Conservation (phyloP, 2,329 filamentous ascomycete genomes). For the Claviceps sp. region DNA sequence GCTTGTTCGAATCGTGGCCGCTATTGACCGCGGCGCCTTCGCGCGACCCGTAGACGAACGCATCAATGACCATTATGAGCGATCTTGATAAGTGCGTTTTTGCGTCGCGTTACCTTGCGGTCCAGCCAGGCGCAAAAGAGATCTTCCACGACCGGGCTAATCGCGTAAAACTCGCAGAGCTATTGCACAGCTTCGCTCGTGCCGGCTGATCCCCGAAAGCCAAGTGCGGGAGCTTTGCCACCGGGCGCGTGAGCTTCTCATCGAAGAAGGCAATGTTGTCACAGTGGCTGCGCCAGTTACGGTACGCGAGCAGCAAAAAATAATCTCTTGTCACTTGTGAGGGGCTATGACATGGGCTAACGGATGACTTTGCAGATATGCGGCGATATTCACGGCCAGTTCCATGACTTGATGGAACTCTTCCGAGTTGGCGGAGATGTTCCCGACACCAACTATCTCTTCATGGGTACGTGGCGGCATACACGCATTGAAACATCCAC, state of each 20-base stretch:
- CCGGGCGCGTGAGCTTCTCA: conserved; percentile 88
- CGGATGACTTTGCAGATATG: conserved; percentile 55
- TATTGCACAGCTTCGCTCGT: conserved; percentile 89
- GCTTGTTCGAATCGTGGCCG: conserved; percentile 6
- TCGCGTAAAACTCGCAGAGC: conserved; percentile 41
- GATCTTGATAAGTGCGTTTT: conserved; percentile 72
- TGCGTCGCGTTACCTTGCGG: too few species aligned
- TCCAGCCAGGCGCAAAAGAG: background rate
- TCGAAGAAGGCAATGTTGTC: conserved; percentile 96
- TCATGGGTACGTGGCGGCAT: conserved; percentile 58
- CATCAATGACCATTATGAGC: conserved; percentile 50
- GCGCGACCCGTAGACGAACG: conserved; percentile 1
- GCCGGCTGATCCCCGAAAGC: conserved; percentile 86
- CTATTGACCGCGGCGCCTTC: conserved; percentile 9
- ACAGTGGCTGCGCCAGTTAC: conserved; percentile 91
- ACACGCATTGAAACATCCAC: too few species aligned
- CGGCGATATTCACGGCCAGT: conserved; percentile 93
- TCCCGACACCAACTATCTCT: conserved; percentile 90
- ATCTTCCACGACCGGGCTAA: background rate
- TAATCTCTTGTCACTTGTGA: background rate
- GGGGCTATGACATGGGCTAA: background rate
- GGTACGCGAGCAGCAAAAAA: conserved; percentile 31
- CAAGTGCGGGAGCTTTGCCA: conserved; percentile 96
- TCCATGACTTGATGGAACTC: conserved; percentile 93
- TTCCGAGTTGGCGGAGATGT: conserved; percentile 89